Percentiles rank a stretch among this genome's conserved stretches.
Conservation (phyloP, 1,284 basidiomycete genomes). For the Pseudozyma thailandica region DNA sequence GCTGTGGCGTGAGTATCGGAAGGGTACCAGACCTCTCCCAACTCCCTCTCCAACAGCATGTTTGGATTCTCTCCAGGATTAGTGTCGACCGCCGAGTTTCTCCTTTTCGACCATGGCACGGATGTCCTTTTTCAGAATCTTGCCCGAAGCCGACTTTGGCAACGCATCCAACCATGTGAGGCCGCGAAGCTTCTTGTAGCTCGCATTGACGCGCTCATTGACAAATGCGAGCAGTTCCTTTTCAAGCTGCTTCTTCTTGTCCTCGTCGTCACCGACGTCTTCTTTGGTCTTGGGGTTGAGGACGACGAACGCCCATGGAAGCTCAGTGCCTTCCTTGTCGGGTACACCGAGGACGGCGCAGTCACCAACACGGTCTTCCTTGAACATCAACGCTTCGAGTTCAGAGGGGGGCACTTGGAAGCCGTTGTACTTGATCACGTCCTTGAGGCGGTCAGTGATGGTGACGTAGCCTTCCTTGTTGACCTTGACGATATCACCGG, state of each 20-base stretch:
- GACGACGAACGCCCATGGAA: constrained; percentile 60
- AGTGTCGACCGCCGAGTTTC: constrained; percentile 27
- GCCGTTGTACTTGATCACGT: constrained; percentile 67
- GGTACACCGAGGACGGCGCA: constrained; percentile 55
- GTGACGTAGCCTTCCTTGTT: constrained; percentile 58
- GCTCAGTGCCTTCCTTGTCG: constrained; percentile 48
- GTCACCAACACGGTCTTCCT: constrained; percentile 51
- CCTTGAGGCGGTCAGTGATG: constrained; percentile 64
- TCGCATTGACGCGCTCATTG: constrained; percentile 57
- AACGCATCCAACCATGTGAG: constrained; percentile 61
- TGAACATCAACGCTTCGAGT: constrained; percentile 58
- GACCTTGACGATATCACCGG: constrained; percentile 64
- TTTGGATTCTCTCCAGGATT: too few relatives aligned
- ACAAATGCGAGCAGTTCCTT: constrained; percentile 50
- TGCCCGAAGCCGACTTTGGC: constrained; percentile 61
- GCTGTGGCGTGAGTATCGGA: too few relatives aligned
- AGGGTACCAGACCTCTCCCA: too few relatives aligned
- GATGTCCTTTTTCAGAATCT: constrained; percentile 64
- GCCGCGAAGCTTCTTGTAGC: constrained; percentile 62
- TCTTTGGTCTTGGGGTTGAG: constrained; percentile 27
- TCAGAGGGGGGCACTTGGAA: constrained; percentile 66
- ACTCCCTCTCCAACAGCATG: too few relatives aligned
- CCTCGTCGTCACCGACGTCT: constrained; percentile 21
- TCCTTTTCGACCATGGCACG: constrained; percentile 41
- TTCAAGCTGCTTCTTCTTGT: constrained; percentile 30